Percentiles rank a stretch among this genome's conserved stretches.
phyloP scores from a whole-genome alignment of 306 rosid genomes.

The Rubus parviflorus region DNA sequence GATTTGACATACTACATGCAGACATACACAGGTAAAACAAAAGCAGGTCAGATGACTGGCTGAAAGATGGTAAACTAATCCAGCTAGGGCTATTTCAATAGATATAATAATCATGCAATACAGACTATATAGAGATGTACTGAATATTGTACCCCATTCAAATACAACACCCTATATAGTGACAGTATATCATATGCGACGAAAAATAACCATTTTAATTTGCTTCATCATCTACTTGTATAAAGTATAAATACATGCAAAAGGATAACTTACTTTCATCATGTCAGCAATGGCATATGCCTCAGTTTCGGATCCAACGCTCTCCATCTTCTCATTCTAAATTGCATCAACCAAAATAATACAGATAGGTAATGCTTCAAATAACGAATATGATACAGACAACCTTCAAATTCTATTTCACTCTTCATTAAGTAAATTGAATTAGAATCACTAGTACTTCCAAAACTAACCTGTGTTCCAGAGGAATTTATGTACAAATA shows the following conservation, averaged over 20 bases:
- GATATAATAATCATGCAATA: background rate
- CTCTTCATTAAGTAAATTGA: slow-evolving; percentile 18
- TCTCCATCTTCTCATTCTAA: slow-evolving; percentile 81
- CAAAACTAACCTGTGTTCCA: slow-evolving; percentile 76
- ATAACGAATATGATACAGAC: background rate
- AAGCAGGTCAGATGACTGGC: slow-evolving; percentile 9
- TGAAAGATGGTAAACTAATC: background rate
- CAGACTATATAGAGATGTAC: background rate
- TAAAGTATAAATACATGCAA: slow-evolving; percentile 6
- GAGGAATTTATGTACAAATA: slow-evolving; percentile 85
- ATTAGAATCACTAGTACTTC: slow-evolving; percentile 1
- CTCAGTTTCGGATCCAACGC: slow-evolving; percentile 85
- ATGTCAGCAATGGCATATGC: slow-evolving; percentile 91
- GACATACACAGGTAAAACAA: slow-evolving; percentile 13
- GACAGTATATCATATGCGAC: background rate
- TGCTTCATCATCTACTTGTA: background rate
- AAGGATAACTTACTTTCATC: slow-evolving; percentile 64
- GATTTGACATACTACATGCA: slow-evolving; percentile 71
- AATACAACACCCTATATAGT: background rate
- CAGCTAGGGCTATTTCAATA: background rate
- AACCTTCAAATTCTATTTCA: background rate
- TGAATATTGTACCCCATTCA: background rate
- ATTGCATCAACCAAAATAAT: slow-evolving; percentile 19
- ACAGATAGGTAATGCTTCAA: background rate
- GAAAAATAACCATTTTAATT: background rate